These are phyloP conservation scores for Aspergillus sp. DNA, from an alignment of 2,329 filamentous ascomycete species.

Conservation along the genomic window DNA sequence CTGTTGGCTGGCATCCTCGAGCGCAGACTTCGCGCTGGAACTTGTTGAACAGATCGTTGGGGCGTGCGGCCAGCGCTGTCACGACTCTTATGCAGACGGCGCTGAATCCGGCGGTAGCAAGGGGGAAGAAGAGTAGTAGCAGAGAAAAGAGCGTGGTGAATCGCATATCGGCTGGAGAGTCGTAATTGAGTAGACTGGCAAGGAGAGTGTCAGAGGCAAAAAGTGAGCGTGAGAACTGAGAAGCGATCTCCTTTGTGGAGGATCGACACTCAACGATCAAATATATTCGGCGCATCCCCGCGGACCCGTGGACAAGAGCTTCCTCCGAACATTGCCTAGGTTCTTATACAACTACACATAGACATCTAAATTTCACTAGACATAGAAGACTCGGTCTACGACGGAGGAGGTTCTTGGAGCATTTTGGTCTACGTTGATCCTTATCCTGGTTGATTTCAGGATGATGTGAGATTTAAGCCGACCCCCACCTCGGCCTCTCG, in stretches of 20 bases:
- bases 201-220: not conserved
- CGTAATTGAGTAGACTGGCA: not conserved
- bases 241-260: not conserved
- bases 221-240: no score
- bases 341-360: not conserved
- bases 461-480: not conserved
- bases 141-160: conserved; percentile 14
- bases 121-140: conserved; percentile 20
- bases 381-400: not conserved
- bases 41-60: conserved; percentile 30
- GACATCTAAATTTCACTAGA: not conserved
- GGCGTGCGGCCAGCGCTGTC: conserved; percentile 56
- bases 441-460: not conserved
- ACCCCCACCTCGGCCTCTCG: not conserved
- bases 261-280: conserved; percentile 1
- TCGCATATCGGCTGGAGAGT: conserved; percentile 20
- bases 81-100: conserved; percentile 84
- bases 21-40: conserved; percentile 37
- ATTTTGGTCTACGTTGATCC: not conserved
- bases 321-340: no score
- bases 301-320: no score
- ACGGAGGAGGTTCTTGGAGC: not conserved
- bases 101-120: conserved; percentile 25
- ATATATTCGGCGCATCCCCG: not conserved
- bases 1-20: conserved; percentile 32